phyloP scores from a whole-genome alignment of 805 yeast species.

The Teunomyces funiuensis region DNA sequence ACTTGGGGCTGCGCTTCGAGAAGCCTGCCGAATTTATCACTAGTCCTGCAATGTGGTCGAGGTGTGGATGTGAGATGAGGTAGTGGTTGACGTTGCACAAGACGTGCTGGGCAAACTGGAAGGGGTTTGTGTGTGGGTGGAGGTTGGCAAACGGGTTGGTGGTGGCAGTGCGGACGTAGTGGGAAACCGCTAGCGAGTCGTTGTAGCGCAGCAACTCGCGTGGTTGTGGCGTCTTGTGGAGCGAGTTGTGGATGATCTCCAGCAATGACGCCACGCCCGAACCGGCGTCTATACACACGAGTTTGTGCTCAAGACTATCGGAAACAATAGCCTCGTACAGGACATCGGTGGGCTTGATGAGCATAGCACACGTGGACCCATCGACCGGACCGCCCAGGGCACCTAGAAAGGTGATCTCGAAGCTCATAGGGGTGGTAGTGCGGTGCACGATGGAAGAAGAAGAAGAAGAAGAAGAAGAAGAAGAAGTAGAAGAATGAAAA shows the following conservation, averaged over 20 bases:
- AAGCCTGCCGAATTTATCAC: constrained; percentile 70
- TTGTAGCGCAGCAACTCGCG: constrained; percentile 19
- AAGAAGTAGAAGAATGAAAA: no score
- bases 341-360: constrained; percentile 55
- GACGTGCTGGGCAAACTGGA: constrained; percentile 29
- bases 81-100: constrained; percentile 41
- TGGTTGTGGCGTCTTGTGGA: constrained; percentile 7
- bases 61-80: constrained; percentile 77
- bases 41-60: constrained; percentile 75
- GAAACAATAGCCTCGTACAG: constrained; percentile 40
- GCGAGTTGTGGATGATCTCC: constrained; percentile 35
- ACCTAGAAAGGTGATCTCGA: constrained; percentile 70
- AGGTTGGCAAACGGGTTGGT: constrained; percentile 26
- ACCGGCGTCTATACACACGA: constrained; percentile 79
- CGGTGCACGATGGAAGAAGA: background rate
- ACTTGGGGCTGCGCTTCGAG: constrained; percentile 28
- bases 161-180: constrained; percentile 22
- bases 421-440: constrained; percentile 25
- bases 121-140: constrained; percentile 18
- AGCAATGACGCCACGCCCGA: constrained; percentile 60
- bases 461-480: no score
- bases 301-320: constrained; percentile 25
- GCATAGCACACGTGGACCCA: constrained; percentile 62
- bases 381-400: constrained; percentile 86
- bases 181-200: constrained; percentile 24